phyloP scores from a whole-genome alignment of 2,329 filamentous ascomycete genomes.

The Alternaria angustiovoidea region DNA sequence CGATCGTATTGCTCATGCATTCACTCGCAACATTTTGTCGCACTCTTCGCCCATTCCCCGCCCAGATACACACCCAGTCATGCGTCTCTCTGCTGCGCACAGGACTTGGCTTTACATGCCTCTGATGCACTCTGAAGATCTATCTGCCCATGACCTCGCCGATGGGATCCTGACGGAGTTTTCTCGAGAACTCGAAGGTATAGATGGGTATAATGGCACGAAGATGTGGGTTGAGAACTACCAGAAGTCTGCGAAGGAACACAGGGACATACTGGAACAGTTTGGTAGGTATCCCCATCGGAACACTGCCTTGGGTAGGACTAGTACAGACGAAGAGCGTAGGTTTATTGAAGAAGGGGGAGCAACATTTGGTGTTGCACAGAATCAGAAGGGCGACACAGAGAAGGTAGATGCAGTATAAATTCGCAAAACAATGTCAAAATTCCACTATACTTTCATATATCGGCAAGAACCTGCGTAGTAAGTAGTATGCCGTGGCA shows the following conservation, averaged over 20 bases:
- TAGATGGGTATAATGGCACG: conserved; percentile 38
- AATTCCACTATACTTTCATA: not conserved
- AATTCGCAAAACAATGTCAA: not conserved
- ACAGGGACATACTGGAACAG: conserved; percentile 59
- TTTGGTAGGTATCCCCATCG: conserved; percentile 69
- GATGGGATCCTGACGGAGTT: conserved; percentile 44
- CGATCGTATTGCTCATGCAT: conserved; percentile 62
- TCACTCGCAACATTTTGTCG: conserved; percentile 53
- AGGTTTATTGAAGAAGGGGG: conserved; percentile 59
- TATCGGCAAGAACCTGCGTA: not conserved
- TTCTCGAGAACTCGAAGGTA: conserved; percentile 42
- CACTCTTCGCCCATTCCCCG: conserved; percentile 25
- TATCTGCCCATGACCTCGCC: conserved; percentile 55
- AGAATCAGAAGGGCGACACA: conserved; percentile 14
- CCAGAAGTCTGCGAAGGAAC: conserved; percentile 55
- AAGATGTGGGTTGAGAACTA: conserved; percentile 40
- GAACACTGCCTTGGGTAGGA: conserved; percentile 61
- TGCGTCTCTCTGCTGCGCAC: conserved; percentile 46
- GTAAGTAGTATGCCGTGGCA: not conserved
- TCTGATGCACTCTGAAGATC: conserved; percentile 66
- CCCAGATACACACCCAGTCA: conserved; percentile 42
- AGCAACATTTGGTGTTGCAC: conserved; percentile 52
- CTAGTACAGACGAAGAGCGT: conserved; percentile 59
- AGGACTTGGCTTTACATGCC: conserved; percentile 68
- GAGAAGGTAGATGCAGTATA: not conserved